A percentile compares a stretch with the other conserved stretches of the same genome.
These are phyloP conservation scores for Alternaria conjuncta DNA, from an alignment of 2,329 filamentous ascomycete genomes.

Conservation along the genomic window DNA sequence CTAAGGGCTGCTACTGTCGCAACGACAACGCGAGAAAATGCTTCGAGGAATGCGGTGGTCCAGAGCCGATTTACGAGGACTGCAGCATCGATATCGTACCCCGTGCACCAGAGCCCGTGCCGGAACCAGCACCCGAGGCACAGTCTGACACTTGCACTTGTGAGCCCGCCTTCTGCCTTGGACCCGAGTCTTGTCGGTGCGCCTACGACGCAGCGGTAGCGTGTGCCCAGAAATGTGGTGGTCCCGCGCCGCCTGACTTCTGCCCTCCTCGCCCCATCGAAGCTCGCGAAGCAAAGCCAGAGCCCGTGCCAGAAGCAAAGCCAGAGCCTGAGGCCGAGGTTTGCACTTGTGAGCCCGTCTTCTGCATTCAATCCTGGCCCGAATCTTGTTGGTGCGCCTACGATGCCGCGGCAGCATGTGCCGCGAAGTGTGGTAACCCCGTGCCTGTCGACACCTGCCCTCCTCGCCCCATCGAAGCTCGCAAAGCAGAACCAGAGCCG, in stretches of 20 bases:
- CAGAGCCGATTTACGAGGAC: neutral
- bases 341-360: conserved; percentile 24
- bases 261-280: no score
- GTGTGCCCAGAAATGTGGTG: conserved; percentile 39
- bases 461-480: neutral
- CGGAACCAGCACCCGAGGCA: neutral
- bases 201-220: conserved; percentile 22
- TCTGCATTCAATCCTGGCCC: conserved; percentile 33
- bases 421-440: conserved; percentile 32
- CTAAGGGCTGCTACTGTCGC: conserved; percentile 35
- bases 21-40: conserved; percentile 28
- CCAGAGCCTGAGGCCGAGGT: neutral
- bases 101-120: neutral
- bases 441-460: neutral
- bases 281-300: no score
- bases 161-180: conserved; percentile 8
- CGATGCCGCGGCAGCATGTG: conserved; percentile 29
- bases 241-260: no score
- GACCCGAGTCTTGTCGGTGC: conserved; percentile 39
- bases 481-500: neutral
- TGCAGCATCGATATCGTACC: neutral
- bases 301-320: no score
- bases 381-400: conserved; percentile 40
- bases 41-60: conserved; percentile 33
- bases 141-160: neutral